Conservation (phyloP, 2,329 filamentous ascomycete genomes). For the Fusarium kyushuense region DNA sequence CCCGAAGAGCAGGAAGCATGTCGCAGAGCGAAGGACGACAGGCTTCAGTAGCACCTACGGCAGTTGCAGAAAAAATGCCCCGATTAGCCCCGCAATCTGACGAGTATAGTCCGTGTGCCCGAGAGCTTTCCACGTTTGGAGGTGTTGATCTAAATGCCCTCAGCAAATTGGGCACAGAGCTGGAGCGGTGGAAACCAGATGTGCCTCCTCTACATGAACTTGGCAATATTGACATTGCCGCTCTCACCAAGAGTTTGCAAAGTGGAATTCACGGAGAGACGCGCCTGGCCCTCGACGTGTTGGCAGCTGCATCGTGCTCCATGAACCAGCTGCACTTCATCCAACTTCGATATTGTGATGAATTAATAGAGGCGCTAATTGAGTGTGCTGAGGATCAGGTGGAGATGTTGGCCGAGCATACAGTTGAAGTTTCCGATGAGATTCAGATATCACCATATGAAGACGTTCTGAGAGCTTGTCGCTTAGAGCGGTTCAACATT, state of each 20-base stretch:
- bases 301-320: conserved; percentile 75
- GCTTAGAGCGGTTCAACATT: conserved; percentile 77
- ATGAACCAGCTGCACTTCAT: conserved; percentile 73
- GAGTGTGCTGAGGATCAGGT: conserved; percentile 93
- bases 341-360: conserved; percentile 81
- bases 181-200: conserved; percentile 77
- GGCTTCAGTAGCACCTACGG: conserved; percentile 32
- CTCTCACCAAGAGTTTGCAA: conserved; percentile 88
- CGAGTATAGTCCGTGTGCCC: conserved; percentile 67
- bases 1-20: conserved; percentile 57
- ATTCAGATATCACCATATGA: conserved; percentile 88
- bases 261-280: conserved; percentile 91
- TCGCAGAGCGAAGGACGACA: conserved; percentile 53
- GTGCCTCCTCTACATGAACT: conserved; percentile 81
- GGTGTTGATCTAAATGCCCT: conserved; percentile 77
- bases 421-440: conserved; percentile 86
- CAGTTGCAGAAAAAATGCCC: conserved; percentile 50
- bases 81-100: conserved; percentile 61
- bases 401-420: conserved; percentile 85
- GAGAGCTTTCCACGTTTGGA: conserved; percentile 72
- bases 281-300: conserved; percentile 86
- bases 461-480: conserved; percentile 84
- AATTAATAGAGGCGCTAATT: conserved; percentile 86
- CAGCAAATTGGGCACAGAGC: conserved; percentile 72
- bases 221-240: conserved; percentile 89